Evolutionary conservation across 192 early-diverging fungal genomes (phyloP), one percentile per base, ranked within the genome.

Genomic region (Backusella westeae): DNA sequence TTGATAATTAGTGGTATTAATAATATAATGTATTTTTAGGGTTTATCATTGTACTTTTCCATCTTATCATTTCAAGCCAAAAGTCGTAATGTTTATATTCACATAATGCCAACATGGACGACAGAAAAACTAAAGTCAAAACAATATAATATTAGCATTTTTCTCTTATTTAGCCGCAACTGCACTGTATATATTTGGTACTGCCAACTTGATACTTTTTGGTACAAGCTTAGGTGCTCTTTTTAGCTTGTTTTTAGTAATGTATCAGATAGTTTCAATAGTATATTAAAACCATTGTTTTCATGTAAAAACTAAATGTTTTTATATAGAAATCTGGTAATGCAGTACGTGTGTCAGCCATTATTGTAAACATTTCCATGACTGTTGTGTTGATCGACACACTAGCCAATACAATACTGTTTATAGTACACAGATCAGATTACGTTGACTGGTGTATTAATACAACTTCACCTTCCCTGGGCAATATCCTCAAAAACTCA

Each of bases 1-100:
- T 56, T 72, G 19, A 59, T 35, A 10, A 19, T 2, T 10, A 10
- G 39, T 46, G 23, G 4, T 38, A 36, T 59, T 49, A 5, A 36
- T 19, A 59, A 59, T 14, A 7, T 38, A 19, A 21, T 39, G 42
- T 66, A 15, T 36, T 49, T 38, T 63, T 34, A 81, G 80, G 73
- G 76, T 17, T 34, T 81, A 19, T 78, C 76, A 39, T 67, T 81
- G 39, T 81, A 81, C 42, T 78, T 81, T 72, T 72, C 76, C 15
- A 67, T 74, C 36, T 23, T 81, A 59, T 74, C 80, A n/a, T 81
- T 81, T 39, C 76, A 75, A 71, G 17, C 38, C 17, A 69, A 75
- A 42, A 81, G 76, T 70, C 76, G 80, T 78, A 78, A 77, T 73
- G 17, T 46, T 63, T 12, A 26, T 26, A 26, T 14, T 26, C 12